Base-by-base conservation (phyloP, 805 yeast species). In the Cyberlindnera americana region DNA sequence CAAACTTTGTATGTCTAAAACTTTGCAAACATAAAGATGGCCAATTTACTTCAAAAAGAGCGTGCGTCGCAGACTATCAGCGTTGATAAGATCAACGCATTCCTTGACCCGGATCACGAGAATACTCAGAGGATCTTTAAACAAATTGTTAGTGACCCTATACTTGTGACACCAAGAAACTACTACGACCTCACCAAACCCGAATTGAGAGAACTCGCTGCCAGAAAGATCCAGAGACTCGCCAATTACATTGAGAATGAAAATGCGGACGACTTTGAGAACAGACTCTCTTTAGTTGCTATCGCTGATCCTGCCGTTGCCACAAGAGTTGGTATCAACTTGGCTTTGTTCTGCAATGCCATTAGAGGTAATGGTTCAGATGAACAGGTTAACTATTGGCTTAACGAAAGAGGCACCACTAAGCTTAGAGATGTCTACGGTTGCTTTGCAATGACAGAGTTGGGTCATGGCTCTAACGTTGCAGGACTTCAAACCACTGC, bases 401-500 rank as follows among this genome's bases (percentile, higher is more conserved):
- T 88, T 38, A 65, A 70, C 43, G 78, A 75, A 51, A 72, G 83
- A 54, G 89, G 85, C 49, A 78, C 88, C 10, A 59, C 69, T 1
- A 65, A 64, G 45, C 57, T 81, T 28, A 78, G 72, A 55, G 83
- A 76, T 44, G 69, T 83, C 16, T 56, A 55, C 55, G 96, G 96
- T 19, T 89, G 96, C 63, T 88, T 88, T 65, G 88, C 83, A 33
- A 88, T 88, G 96, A 89, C 96, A 13, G 96, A 88, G 65, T 61
- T 88, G 52, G 95, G 87, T 7, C 96, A 88, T 60, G 96, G 96
- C 19, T 86, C 96, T 11, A 90, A 90, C 61, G 96, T 90, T 32
- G 95, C 96, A 4, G 95, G 86, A 18, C 70, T 87, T 46, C 95
- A 90, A 63, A 90, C 97, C n/a, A 83, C 89, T 13, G 96, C 97